Base-by-base conservation (phyloP, 2,329 filamentous ascomycete species). In the Fusarium sp. region DNA sequence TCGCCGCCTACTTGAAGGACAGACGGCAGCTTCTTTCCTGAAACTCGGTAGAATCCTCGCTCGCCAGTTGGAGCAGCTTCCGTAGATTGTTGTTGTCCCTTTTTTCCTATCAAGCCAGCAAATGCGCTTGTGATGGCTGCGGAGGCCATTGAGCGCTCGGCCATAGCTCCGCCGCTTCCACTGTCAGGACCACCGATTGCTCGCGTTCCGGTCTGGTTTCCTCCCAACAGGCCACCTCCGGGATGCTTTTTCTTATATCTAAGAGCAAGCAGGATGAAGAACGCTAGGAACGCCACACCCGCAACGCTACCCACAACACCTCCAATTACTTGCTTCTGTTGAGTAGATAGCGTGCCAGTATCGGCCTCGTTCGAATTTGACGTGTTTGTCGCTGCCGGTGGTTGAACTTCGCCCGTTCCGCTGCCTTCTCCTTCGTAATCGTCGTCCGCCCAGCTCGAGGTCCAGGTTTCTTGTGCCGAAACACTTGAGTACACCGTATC, bases 11-110 rank as follows among this genome's bases (percentile, higher is more conserved):
- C 79, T 55, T 85, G 79, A 33, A 89, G 74, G 9, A 89, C 86
- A 3, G 87, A 86, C 4, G 84, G 83, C 53, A 90, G 72, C 68
- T 89, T 89, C 67, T 82, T 82, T 58, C 87, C 87, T 6, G 87
- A 87, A 3, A 90, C 82, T 27, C 86, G 83, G 60, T 88, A 84
- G 71, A 90, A 90, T 1, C 86, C 84, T 57, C 79, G 77, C 68
- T 89, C 85, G 25, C 77, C 79, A 21, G 71, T 73, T 32, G 77
- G 76, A 37, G 71, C 71, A 14, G 69, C 70, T 44, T 61, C 62
- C 46, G 72, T 60, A 45, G 60, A 59, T 27, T 52, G 57, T 19
- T 49, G 19, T 19, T 19, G 19, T 19, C 4, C 61, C 70, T 74
- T 76, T 55, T 79, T 82, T 29, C 77, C 74, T 6, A 78, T 75